These are phyloP conservation scores for Didymellaceae sp. DNA, from an alignment of 2,329 filamentous ascomycete species.

Conservation along the genomic window DNA sequence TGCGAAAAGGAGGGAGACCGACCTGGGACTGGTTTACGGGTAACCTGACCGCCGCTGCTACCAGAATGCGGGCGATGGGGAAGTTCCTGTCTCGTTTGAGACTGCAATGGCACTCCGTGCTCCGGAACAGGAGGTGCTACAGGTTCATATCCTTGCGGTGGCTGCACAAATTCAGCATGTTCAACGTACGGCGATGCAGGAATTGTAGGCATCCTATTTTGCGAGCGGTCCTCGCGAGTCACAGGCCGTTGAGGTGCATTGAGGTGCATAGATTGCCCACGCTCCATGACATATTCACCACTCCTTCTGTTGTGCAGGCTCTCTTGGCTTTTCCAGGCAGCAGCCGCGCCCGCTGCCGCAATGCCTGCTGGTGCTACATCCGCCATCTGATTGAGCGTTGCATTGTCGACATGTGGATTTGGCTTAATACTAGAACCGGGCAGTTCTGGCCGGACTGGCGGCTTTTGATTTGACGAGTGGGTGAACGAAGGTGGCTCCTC, in stretches of 20 bases:
- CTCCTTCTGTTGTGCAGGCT: conserved; percentile 40
- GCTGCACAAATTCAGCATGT: conserved; percentile 46
- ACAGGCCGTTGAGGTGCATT: conserved; percentile 60
- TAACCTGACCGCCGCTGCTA: conserved; percentile 34
- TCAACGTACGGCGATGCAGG: conserved; percentile 54
- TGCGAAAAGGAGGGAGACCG: conserved; percentile 48
- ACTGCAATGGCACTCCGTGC: conserved; percentile 38
- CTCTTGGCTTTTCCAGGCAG: conserved; percentile 49
- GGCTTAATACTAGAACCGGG: conserved; percentile 75
- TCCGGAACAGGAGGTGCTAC: conserved; percentile 46
- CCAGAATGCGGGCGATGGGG: conserved; percentile 35
- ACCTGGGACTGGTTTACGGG: conserved; percentile 52
- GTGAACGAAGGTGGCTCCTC: conserved; percentile 78
- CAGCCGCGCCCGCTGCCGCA: conserved; percentile 49
- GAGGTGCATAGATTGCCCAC: conserved; percentile 30
- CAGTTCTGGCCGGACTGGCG: conserved; percentile 72
- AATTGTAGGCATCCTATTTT: conserved; percentile 53
- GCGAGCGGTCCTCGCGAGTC: conserved; percentile 59
- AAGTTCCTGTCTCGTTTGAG: conserved; percentile 31
- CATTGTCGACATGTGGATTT: conserved; percentile 82
- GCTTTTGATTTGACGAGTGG: conserved; percentile 74
- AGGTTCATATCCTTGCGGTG: conserved; percentile 40
- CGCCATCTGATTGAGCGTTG: conserved; percentile 80
- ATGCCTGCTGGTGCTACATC: conserved; percentile 63
- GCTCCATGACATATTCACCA: conserved; percentile 38